phyloP scores from a whole-genome alignment of 192 early-diverging fungal genomes.

The Tieghemiomyces parasiticus region DNA sequence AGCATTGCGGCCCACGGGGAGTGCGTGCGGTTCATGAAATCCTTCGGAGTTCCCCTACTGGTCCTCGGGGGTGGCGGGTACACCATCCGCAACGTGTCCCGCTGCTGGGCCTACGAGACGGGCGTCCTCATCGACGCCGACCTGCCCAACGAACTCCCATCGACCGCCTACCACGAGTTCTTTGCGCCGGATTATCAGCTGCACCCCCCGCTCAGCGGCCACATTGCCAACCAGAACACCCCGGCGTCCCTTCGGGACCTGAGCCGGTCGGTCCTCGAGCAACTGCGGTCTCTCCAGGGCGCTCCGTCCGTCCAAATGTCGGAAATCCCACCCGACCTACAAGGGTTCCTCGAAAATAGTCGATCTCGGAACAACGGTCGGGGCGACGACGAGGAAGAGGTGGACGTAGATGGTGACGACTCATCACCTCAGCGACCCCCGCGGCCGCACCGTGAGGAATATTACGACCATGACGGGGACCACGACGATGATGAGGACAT shows the following conservation, averaged over 20 bases:
- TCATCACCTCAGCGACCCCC: background rate
- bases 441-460: background rate
- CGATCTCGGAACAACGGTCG: background rate
- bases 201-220: constrained; percentile 68
- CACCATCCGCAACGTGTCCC: constrained; percentile 90
- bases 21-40: constrained; percentile 82
- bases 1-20: constrained; percentile 83
- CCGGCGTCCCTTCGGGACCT: constrained; percentile 65
- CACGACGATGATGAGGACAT: background rate
- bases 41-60: constrained; percentile 80
- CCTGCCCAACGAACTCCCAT: constrained; percentile 57
- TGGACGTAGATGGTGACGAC: constrained; percentile 21
- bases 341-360: constrained; percentile 26
- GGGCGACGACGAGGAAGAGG: constrained; percentile 28
- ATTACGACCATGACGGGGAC: background rate
- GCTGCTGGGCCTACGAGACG: constrained; percentile 94
- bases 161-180: constrained; percentile 63
- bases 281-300: constrained; percentile 67
- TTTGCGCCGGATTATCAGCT: constrained; percentile 81
- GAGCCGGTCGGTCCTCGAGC: constrained; percentile 62
- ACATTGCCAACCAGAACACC: constrained; percentile 82
- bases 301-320: constrained; percentile 97
- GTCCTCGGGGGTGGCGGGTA: constrained; percentile 96
- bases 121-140: constrained; percentile 65
- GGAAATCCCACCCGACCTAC: constrained; percentile 54